These are phyloP conservation scores for Teratosphaeriaceae sp. DNA, from an alignment of 2,329 filamentous ascomycete species.

Conservation along the genomic window DNA sequence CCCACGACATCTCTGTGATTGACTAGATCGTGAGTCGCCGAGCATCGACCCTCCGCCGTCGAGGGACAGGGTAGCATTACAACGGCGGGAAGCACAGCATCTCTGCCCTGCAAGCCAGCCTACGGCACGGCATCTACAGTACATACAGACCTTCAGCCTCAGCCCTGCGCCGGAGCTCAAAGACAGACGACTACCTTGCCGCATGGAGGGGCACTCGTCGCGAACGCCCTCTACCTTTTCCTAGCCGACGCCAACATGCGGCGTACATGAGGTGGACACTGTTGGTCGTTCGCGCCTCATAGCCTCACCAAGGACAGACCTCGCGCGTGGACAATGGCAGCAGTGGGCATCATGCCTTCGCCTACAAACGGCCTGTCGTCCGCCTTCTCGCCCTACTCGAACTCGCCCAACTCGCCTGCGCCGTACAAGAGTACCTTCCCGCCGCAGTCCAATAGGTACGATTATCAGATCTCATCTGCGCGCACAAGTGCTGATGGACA, in stretches of 20 bases:
- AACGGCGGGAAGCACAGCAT: no score
- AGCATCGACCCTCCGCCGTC: no score
- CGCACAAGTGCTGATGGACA: slow-evolving; percentile 18
- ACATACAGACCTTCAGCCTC: slow-evolving; percentile 2
- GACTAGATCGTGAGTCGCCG: no score
- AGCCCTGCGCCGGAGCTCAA: neutral
- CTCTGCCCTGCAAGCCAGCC: neutral
- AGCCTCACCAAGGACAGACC: no score
- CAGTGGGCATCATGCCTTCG: slow-evolving; percentile 36
- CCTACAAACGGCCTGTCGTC: slow-evolving; percentile 33
- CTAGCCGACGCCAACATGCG: neutral
- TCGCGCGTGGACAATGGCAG: slow-evolving; percentile 3
- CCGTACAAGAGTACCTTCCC: slow-evolving; percentile 37
- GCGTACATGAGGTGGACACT: neutral
- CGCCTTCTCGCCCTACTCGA: slow-evolving; percentile 45
- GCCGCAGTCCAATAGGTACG: slow-evolving; percentile 35
- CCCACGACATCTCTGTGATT: no score
- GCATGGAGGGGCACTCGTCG: neutral
- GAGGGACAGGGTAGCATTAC: no score
- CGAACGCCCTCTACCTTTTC: neutral
- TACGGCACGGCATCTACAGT: neutral
- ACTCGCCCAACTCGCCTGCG: slow-evolving; percentile 44
- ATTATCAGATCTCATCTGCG: no score
- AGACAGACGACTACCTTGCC: neutral
- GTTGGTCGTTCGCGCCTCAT: no score